Percentiles rank a stretch among this genome's conserved stretches.
Conservation (phyloP, 2,329 filamentous ascomycete species). For the Stachybotrys elegans region DNA sequence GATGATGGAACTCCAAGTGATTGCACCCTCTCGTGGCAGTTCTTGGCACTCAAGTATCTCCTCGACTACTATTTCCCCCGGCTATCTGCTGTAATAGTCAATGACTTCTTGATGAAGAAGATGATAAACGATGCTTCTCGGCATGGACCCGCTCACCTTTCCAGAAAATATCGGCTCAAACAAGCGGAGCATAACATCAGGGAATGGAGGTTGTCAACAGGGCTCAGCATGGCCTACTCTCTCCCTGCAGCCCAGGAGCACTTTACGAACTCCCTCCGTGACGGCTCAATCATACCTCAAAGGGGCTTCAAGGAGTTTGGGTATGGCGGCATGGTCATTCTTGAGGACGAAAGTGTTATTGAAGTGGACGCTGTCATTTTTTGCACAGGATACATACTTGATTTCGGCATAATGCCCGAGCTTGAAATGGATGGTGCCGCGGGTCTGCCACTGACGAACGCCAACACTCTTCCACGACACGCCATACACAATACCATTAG, state of each 20-base stretch:
- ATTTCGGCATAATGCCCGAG: not conserved
- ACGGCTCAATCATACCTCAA: not conserved
- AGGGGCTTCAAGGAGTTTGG: not conserved
- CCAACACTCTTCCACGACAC: not conserved
- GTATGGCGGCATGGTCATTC: not conserved
- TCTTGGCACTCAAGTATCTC: not conserved
- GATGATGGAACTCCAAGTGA: not conserved
- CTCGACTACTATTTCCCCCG: not conserved
- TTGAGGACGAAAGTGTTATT: not conserved
- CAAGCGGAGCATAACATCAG: not conserved
- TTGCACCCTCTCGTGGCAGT: not conserved
- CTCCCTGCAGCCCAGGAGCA: not conserved
- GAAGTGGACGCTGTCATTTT: not conserved
- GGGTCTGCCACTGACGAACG: not conserved
- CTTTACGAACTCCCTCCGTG: not conserved
- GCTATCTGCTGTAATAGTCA: not conserved
- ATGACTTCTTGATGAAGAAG: conserved; percentile 1
- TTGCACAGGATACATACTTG: not conserved
- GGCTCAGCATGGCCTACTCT: not conserved
- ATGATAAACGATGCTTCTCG: not conserved
- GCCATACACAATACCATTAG: not conserved
- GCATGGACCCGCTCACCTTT: not conserved
- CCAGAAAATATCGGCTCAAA: not conserved
- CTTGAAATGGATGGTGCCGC: not conserved
- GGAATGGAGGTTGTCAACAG: not conserved